Percentiles rank a stretch among this genome's conserved stretches.
phyloP scores from a whole-genome alignment of 2,329 filamentous ascomycete species.

The Penicillium sp. region DNA sequence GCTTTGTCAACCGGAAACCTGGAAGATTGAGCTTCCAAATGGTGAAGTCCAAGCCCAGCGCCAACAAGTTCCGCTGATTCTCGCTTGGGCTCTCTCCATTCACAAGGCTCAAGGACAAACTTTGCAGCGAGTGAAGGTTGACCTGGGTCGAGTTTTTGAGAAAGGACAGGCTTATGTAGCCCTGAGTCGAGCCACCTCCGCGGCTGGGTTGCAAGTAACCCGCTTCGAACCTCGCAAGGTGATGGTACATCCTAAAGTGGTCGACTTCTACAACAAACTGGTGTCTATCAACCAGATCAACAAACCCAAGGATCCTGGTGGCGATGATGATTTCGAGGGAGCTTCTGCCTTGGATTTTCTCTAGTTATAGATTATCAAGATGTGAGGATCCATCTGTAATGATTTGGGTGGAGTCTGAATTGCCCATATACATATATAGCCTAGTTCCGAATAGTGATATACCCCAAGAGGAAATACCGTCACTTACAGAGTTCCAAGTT shows the following conservation, averaged over 20 bases:
- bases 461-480: background rate
- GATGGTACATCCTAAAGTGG: slow-evolving; percentile 87
- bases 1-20: slow-evolving; percentile 83
- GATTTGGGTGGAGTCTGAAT: slow-evolving; percentile 2
- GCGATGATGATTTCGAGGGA: slow-evolving; percentile 35
- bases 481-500: too few species aligned
- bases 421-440: slow-evolving; percentile 4
- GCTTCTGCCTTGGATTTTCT: slow-evolving; percentile 54
- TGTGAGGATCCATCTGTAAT: background rate
- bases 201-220: slow-evolving; percentile 83
- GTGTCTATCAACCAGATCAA: slow-evolving; percentile 68
- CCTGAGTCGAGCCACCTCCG: slow-evolving; percentile 86
- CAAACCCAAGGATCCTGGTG: slow-evolving; percentile 28
- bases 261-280: slow-evolving; percentile 82
- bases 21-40: slow-evolving; percentile 97
- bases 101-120: slow-evolving; percentile 98
- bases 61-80: slow-evolving; percentile 80
- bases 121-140: slow-evolving; percentile 89
- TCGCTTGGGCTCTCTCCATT: slow-evolving; percentile 96
- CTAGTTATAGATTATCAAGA: slow-evolving; percentile 20
- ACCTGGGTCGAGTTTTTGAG: slow-evolving; percentile 89
- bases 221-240: slow-evolving; percentile 90
- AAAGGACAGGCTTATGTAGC: slow-evolving; percentile 98
- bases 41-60: slow-evolving; percentile 91
- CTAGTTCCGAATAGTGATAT: slow-evolving; percentile 7